Conservation (phyloP, 1,139 yeast genomes). For the Hansenula lynferdii region DNA sequence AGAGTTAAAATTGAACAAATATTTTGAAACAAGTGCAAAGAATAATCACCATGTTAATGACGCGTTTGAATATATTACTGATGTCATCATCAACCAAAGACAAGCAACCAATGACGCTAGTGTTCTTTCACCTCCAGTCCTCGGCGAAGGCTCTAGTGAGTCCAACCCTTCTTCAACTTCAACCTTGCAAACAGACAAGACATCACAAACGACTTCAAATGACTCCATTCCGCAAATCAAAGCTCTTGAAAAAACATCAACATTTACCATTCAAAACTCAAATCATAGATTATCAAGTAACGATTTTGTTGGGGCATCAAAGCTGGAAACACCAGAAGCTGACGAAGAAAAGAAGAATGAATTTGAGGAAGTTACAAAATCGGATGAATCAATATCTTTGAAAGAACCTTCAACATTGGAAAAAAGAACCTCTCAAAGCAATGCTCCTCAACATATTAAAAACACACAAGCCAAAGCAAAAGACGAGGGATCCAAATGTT, state of each 20-base stretch:
- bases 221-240: too few species aligned
- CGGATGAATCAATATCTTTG: not conserved
- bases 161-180: not conserved
- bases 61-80: constrained; percentile 36
- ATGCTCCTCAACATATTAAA: too few species aligned
- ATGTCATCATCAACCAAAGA: not conserved
- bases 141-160: not conserved
- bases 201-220: too few species aligned
- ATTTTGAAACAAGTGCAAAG: constrained; percentile 63
- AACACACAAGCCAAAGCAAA: not conserved
- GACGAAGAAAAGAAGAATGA: not conserved
- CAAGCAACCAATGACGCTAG: not conserved
- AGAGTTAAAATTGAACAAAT: constrained; percentile 42
- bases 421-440: not conserved
- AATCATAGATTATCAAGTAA: not conserved
- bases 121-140: too few species aligned
- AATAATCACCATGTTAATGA: constrained; percentile 53
- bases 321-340: too few species aligned
- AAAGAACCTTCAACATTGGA: not conserved
- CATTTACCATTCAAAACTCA: not conserved
- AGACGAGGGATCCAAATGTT: not conserved
- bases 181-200: too few species aligned
- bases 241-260: not conserved
- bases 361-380: not conserved
- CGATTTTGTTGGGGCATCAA: too few species aligned